phyloP scores from a whole-genome alignment of 2,329 filamentous ascomycete genomes.

The Grosmannia clavigera region DNA sequence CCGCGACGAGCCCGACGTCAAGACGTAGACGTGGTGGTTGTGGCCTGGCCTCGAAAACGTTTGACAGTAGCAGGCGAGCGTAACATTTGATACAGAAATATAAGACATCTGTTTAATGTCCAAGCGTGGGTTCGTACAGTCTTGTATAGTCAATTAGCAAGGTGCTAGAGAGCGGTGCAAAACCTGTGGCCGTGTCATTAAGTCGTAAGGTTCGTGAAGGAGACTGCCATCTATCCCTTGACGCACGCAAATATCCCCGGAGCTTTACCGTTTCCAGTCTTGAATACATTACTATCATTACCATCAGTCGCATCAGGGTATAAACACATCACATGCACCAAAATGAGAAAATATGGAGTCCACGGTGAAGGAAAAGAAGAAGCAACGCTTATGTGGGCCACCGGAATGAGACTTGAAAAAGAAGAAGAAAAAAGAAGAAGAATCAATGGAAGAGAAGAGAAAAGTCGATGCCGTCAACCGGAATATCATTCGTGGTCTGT shows the following conservation, averaged over 20 bases:
- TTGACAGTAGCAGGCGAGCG: too few species aligned
- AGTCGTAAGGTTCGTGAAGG: background rate
- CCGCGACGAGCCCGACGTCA: conserved; percentile 87
- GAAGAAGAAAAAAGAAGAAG: background rate
- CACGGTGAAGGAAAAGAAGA: too few species aligned
- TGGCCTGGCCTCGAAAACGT: background rate
- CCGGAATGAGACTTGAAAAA: background rate
- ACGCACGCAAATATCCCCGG: background rate
- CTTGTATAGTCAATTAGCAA: too few species aligned
- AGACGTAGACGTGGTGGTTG: conserved; percentile 49
- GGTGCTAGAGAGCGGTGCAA: background rate
- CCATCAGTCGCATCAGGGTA: background rate
- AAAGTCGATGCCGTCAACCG: background rate
- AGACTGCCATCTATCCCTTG: background rate
- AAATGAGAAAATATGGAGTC: too few species aligned
- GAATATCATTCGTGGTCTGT: background rate
- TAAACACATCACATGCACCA: background rate
- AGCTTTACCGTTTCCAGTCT: too few species aligned
- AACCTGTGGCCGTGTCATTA: background rate
- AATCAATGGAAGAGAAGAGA: background rate
- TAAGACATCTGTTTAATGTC: background rate
- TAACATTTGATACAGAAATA: background rate
- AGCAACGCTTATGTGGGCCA: background rate
- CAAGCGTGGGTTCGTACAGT: background rate
- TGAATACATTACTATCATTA: background rate